Evolutionary conservation across 495 filamentous ascomycete genomes (phyloP), one percentile per base, ranked within the genome.

Genomic region (Jackrogersella minutella): DNA sequence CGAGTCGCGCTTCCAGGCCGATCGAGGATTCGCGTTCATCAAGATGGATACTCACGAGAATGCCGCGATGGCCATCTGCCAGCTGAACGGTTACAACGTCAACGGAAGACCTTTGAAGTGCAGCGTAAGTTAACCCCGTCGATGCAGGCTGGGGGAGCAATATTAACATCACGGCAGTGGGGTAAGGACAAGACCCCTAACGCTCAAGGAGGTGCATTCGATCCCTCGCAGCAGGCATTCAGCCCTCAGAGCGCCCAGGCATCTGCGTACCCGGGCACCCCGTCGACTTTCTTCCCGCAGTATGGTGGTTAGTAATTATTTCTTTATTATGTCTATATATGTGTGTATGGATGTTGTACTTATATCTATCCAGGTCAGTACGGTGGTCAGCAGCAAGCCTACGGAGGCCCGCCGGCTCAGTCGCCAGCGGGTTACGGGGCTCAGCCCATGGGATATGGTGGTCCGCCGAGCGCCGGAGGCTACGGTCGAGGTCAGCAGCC

Each of bases 41-140:
- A 99, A 99, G 85, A 97, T 99, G 94, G 95, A 98, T 70, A 91
- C 88, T 3, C 95, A 99, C 66, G 95, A 99, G 76, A 97, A 98
- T 78, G 95, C 95, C 7, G 93, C 95, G 13, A 97, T 95, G 91
- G 92, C 95, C 14, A 99, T 99, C 73, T 99, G 95, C 77, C 94
- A 97, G 71, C 80, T 99, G 59, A 97, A 91, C 70, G 93, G 93
- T 7, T 97, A 97, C 77, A 95, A 97, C 72, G 95, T 99, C 69
- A 97, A 99, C 71, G 95, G 95, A 24, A 91, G 95, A 70, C 96
- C 95, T 50, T 77, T 99, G 70, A 99, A 99, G 84, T 99, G 95
- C 85, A 97, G 94, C 77, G 94, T 97, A 87, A 77, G 92, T 90
- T 36, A 7, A 34, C 61, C 46, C 22, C 40, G 60, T 50, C 22